Base-by-base conservation (phyloP, 2,329 filamentous ascomycete genomes). In the Purpureocillium lavendulum region DNA sequence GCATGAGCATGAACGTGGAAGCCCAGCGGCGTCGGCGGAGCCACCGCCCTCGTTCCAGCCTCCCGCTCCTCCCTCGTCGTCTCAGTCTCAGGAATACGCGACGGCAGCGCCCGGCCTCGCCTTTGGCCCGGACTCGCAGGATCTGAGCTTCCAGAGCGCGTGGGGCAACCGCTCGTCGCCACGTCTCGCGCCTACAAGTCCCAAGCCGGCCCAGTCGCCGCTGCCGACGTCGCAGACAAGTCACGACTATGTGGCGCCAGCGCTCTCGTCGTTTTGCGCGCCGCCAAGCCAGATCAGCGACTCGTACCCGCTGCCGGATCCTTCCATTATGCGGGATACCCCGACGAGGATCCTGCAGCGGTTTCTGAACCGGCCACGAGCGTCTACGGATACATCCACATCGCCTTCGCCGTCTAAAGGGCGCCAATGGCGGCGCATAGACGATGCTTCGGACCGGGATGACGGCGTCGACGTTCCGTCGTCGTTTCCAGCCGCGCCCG, bases 231-330 rank as follows among this genome's bases (percentile, higher is more conserved):
- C 43, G 5, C 46, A 44, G 9, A 42, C 40, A 16, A 41, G 21
- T 18, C 21, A 21, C 12, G 21, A 26, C n/a, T n/a, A n/a, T 5
- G 21, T 10, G 21, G 37, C 39, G 31, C 41, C 28, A 24, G 53
- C 56, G 3, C 58, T 59, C 30, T 45, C 47, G 21, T 65, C 67
- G 36, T 70, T 64, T 63, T 52, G 53, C 33, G 55, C 63, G 12
- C 69, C 67, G 2, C 65, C 70, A 0, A 77, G 71, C 41, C 60
- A 71, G 21, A 63, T 80, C 15, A 65, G 62, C 9, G 76, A 81
- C 49, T 81, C 76, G 1, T 69, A 75, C 46, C 69, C 51, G 36
- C 56, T 64, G 43, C 60, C 60, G 7, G 53, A 55, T 35, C 40
- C 50, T 4, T 46, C 45, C 5, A 17, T 60, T 15, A 40, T 59